These are phyloP conservation scores for Gaultheria prostrata DNA, from an alignment of 148 eudicot species.

Conservation along the genomic window DNA sequence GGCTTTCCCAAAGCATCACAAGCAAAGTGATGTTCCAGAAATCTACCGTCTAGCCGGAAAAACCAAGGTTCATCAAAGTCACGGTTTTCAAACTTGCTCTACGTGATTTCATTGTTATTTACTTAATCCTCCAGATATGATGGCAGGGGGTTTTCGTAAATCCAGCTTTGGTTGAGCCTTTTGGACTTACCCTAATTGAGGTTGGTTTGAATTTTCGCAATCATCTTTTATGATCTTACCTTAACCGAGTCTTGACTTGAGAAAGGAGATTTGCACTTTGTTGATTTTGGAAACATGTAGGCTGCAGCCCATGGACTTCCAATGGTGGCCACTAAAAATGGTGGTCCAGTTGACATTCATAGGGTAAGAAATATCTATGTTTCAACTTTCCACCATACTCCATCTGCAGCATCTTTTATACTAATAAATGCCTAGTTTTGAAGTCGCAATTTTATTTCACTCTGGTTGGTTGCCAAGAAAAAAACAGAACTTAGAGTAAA, in stretches of 20 bases:
- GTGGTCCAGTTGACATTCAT: conserved; percentile 79
- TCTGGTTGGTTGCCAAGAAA: background rate
- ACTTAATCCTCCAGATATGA: conserved; percentile 4
- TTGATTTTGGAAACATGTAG: conserved; percentile 23
- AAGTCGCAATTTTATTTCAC: background rate
- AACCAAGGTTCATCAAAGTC: conserved; percentile 45
- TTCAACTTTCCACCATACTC: background rate
- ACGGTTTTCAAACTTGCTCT: background rate
- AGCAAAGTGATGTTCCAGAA: conserved; percentile 73
- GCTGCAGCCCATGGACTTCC: conserved; percentile 92
- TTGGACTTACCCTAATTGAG: conserved; percentile 80
- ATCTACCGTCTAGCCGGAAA: conserved; percentile 67
- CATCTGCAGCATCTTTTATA: background rate
- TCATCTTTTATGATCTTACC: background rate
- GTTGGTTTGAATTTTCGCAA: conserved; percentile 27
- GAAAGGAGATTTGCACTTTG: background rate
- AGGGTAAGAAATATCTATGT: conserved; percentile 32
- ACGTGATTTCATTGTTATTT: conserved; percentile 6
- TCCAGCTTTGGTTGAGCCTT: conserved; percentile 80
- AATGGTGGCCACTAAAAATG: conserved; percentile 82
- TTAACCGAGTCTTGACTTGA: background rate
- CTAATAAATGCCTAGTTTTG: background rate
- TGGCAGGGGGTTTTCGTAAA: conserved; percentile 73
- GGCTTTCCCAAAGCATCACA: conserved; percentile 79
- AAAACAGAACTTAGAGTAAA: background rate